Conservation (phyloP, 1,139 yeast species). For the Diutina mesorugosa region DNA sequence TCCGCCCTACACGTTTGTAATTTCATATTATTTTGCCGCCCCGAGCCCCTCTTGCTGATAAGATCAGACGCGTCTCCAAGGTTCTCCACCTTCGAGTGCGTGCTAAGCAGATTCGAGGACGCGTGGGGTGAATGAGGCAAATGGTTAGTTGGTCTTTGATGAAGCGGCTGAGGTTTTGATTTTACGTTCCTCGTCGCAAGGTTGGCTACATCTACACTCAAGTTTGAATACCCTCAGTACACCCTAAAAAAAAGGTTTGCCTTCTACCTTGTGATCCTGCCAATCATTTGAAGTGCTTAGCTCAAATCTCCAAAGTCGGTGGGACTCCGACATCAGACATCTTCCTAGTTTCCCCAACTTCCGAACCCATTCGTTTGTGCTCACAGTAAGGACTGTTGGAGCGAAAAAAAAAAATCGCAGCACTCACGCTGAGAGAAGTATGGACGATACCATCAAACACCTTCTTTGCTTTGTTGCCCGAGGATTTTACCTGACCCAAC, state of each 20-base stretch:
- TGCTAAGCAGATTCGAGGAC: neutral
- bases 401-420: neutral
- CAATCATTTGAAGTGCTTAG: too few relatives aligned
- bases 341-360: too few relatives aligned
- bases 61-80: neutral
- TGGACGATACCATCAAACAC: constrained; percentile 5
- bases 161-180: neutral
- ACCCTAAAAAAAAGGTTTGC: too few relatives aligned
- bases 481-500: constrained; percentile 80
- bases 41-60: neutral
- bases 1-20: neutral
- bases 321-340: too few relatives aligned
- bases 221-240: too few relatives aligned
- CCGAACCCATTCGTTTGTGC: too few relatives aligned
- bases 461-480: constrained; percentile 39
- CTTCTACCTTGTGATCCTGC: too few relatives aligned
- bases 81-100: neutral
- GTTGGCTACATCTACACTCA: too few relatives aligned
- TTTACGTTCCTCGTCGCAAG: too few relatives aligned
- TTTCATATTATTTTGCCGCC: neutral
- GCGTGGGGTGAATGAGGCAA: neutral
- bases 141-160: neutral
- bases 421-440: neutral
- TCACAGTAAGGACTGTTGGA: neutral
- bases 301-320: too few relatives aligned